These are phyloP conservation scores for Cladosporium oxysporum DNA, from an alignment of 2,329 filamentous ascomycete species.

Conservation along the genomic window DNA sequence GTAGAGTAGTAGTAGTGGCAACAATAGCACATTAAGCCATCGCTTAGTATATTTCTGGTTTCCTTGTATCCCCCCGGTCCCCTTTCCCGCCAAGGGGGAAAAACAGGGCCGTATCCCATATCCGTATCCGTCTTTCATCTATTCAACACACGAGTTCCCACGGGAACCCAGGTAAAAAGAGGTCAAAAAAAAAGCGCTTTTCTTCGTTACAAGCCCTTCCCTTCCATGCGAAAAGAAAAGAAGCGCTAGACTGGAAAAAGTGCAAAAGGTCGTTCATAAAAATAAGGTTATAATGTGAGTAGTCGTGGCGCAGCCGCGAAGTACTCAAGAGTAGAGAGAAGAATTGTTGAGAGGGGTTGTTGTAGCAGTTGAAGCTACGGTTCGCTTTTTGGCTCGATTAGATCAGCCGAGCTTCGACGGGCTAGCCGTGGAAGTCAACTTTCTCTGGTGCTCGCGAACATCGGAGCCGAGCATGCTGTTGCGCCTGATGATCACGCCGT, in stretches of 20 bases:
- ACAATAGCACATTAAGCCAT: not conserved
- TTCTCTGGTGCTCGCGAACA: constrained; percentile 11
- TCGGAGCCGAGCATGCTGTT: constrained; percentile 35
- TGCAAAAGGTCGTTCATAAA: constrained; percentile 1
- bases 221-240: not conserved
- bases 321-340: constrained; percentile 7
- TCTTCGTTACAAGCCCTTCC: constrained; percentile 3
- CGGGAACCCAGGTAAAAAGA: not conserved
- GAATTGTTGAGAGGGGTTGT: not conserved
- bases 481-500: constrained; percentile 38
- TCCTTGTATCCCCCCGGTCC: not conserved
- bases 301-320: constrained; percentile 8
- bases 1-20: not conserved
- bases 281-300: constrained; percentile 8
- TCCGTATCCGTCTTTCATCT: constrained; percentile 12
- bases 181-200: constrained; percentile 2
- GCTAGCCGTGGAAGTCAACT: constrained; percentile 17
- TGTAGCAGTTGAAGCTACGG: not conserved
- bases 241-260: constrained; percentile 11
- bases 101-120: not conserved
- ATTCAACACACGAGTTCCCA: constrained; percentile 15
- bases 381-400: not conserved
- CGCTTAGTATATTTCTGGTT: not conserved
- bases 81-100: not conserved
- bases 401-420: constrained; percentile 19